A percentile compares a stretch with the other conserved stretches of the same genome.
phyloP scores from a whole-genome alignment of 352 stramenopile species.

The Phytophthora ohioensis region DNA sequence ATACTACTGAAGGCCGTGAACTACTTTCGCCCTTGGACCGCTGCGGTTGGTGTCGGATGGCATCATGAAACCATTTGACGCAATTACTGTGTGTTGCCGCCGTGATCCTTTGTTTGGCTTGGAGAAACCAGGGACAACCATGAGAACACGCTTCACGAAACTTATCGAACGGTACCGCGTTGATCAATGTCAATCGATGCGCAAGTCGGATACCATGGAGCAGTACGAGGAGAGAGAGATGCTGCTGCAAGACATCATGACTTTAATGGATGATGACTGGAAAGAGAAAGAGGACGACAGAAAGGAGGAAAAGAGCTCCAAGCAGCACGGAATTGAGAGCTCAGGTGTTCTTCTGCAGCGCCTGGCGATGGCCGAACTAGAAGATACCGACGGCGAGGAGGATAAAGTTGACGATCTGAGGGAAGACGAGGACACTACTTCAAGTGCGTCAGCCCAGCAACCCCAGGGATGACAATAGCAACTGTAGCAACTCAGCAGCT shows the following conservation, averaged over 20 bases:
- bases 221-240: slow-evolving; percentile 22
- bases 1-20: slow-evolving; percentile 9
- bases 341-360: slow-evolving; percentile 8
- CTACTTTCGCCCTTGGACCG: slow-evolving; percentile 1
- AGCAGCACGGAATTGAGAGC: slow-evolving; percentile 5
- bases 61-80: slow-evolving; percentile 19
- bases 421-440: not conserved
- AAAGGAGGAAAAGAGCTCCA: slow-evolving; percentile 4
- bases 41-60: slow-evolving; percentile 4
- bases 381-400: not conserved
- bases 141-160: slow-evolving; percentile 16
- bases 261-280: slow-evolving; percentile 4
- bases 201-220: slow-evolving; percentile 6
- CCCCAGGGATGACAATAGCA: no score
- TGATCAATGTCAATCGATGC: not conserved
- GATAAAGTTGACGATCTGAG: not conserved
- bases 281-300: not conserved
- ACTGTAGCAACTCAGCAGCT: no score
- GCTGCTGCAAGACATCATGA: slow-evolving; percentile 20
- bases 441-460: no score
- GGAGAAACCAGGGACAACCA: not conserved
- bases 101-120: not conserved
- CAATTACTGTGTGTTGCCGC: not conserved
- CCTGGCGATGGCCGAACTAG: slow-evolving; percentile 16
- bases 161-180: slow-evolving; percentile 1